Evolutionary conservation across 2,329 filamentous ascomycete genomes (phyloP), one percentile per base, ranked within the genome.

Genomic region (Rachicladosporium sp.): DNA sequence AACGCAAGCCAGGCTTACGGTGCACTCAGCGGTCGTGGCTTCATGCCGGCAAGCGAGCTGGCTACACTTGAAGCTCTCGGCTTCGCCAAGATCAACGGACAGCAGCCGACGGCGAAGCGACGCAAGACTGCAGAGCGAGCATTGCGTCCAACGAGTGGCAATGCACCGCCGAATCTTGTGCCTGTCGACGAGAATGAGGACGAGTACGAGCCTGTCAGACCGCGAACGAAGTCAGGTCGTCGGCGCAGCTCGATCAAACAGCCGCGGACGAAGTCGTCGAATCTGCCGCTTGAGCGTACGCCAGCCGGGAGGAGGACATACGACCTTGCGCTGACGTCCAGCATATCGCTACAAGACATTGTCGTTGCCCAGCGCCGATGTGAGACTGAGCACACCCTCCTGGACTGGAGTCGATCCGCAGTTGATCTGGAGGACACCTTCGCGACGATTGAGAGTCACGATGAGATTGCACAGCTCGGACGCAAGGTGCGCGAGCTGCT

Each of bases 231-330:
- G 19, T 12, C 10, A 3, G 43, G 46, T 19, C 43, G 47, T 29
- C 46, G 52, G 10, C 51, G 50, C n/a, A 43, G 41, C 33, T 48
- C 47, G 2, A 36, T 36, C 11, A 52, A 50, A 30, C 34, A 46
- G 4, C 46, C 40, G 4, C 56, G 58, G 3, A 57, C 50, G 4
- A 61, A 57, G 35, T 63, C 63, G 1, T 58, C 56, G 1, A 51
- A 43, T 7, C 49, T 67, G 1, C 59, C 61, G 0, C 57, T 67
- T 4, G 61, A 68, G 42, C 55, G 54, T 6, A 53, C 53, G 4
- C 62, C 63, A 2, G 37, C 42, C 4, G 53, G 51, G 6, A 43
- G 51, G 38, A 43, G 41, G 6, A 49, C 45, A 15, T 49, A 52
- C 10, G 43, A 50, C 35, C 31, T 55, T 8, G 4, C 37, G 2